Evolutionary conservation across 495 filamentous ascomycete genomes (phyloP).

Genomic region (Xylaria acuta): DNA sequence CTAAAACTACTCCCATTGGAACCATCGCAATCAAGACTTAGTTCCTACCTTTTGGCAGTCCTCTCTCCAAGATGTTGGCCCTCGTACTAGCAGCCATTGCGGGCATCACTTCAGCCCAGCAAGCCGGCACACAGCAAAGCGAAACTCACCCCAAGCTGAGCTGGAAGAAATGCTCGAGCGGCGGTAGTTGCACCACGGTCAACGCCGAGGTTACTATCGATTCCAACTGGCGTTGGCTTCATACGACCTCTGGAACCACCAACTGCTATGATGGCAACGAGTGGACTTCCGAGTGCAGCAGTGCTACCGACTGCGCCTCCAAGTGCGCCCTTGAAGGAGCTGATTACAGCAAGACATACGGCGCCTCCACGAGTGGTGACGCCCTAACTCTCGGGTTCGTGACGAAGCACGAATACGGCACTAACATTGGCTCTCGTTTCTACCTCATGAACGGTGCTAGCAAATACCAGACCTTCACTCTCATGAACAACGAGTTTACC

Average conservation of each 20-base stretch:
- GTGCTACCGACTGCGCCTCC: constrained; percentile 45
- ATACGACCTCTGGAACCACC: constrained; percentile 40
- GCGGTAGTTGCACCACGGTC: constrained; percentile 56
- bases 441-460: constrained; percentile 61
- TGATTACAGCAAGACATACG: constrained; percentile 56
- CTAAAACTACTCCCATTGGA: not conserved
- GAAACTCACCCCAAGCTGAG: constrained; percentile 65
- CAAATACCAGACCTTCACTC: constrained; percentile 63
- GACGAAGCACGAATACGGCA: constrained; percentile 55
- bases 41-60: constrained; percentile 29
- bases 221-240: constrained; percentile 61
- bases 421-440: constrained; percentile 60
- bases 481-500: constrained; percentile 64
- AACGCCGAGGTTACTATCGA: constrained; percentile 54
- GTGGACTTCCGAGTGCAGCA: constrained; percentile 52
- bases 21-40: constrained; percentile 2
- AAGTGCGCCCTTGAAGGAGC: constrained; percentile 58
- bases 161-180: constrained; percentile 62
- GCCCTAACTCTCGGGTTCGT: constrained; percentile 61
- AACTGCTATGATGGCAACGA: constrained; percentile 62
- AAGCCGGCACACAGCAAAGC: constrained; percentile 59
- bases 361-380: constrained; percentile 55
- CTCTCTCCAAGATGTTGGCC: constrained; percentile 40
- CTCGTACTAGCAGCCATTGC: constrained; percentile 50
- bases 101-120: constrained; percentile 56